Evolutionary conservation across 768 basidiomycete genomes (phyloP).

Genomic region (Leccinum longicurvipes): DNA sequence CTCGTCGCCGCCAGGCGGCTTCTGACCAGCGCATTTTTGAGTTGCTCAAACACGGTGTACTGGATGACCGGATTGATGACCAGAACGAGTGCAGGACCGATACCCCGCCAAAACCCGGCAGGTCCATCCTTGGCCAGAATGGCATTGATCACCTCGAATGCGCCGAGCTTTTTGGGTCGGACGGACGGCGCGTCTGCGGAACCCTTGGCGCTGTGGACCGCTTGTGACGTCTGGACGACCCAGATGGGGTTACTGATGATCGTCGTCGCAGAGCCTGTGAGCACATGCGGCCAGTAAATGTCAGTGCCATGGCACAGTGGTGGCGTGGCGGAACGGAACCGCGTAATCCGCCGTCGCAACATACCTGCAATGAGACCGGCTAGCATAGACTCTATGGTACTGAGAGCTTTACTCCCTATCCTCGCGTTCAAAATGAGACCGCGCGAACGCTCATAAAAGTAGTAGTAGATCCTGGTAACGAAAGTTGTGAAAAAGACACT

Average conservation of each 20-base stretch:
- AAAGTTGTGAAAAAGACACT: not conserved
- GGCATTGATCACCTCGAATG: slow-evolving; percentile 61
- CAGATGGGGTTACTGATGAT: slow-evolving; percentile 92
- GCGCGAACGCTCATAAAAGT: slow-evolving; percentile 78
- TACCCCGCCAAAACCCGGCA: slow-evolving; percentile 87
- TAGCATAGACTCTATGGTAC: slow-evolving; percentile 84
- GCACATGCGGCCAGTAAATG: not conserved
- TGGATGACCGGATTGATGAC: slow-evolving; percentile 94
- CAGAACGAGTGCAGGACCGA: slow-evolving; percentile 89
- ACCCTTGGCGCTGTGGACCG: slow-evolving; percentile 53
- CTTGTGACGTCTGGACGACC: slow-evolving; percentile 93
- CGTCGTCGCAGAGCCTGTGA: slow-evolving; percentile 79
- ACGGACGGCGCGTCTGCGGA: not conserved
- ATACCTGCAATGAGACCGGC: slow-evolving; percentile 83
- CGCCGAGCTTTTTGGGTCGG: slow-evolving; percentile 53
- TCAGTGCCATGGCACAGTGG: not conserved
- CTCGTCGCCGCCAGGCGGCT: slow-evolving; percentile 47
- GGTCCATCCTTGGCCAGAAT: slow-evolving; percentile 72
- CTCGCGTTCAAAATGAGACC: slow-evolving; percentile 54
- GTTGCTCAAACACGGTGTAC: slow-evolving; percentile 92
- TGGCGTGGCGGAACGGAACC: not conserved
- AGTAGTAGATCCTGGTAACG: slow-evolving; percentile 77
- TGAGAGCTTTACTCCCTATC: slow-evolving; percentile 63
- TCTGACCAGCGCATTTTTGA: slow-evolving; percentile 79
- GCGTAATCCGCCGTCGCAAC: not conserved